phyloP scores from a whole-genome alignment of 352 stramenopile genomes.

The Albugo candida region DNA sequence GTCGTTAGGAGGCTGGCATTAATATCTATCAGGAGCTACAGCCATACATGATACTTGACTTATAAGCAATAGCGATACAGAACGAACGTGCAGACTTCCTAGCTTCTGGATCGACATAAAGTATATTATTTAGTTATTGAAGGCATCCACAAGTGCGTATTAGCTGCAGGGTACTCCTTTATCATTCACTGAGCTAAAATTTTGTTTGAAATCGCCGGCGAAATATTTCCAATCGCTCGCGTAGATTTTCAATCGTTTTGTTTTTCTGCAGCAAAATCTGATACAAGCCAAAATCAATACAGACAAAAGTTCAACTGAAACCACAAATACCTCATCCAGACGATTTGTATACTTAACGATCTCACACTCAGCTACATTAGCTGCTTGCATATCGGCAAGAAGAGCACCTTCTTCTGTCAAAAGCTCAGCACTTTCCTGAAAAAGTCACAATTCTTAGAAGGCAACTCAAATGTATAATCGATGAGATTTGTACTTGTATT shows the following conservation, averaged over 20 bases:
- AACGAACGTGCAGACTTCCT: too few relatives aligned
- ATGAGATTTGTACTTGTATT: conserved; percentile 54
- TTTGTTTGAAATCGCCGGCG: conserved; percentile 63
- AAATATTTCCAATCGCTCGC: conserved; percentile 70
- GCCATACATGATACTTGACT: too few relatives aligned
- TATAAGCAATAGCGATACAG: too few relatives aligned
- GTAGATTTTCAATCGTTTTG: conserved; percentile 65
- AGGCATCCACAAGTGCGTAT: too few relatives aligned
- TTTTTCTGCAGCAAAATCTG: conserved; percentile 88
- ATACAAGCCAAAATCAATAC: background rate
- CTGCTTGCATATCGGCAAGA: conserved; percentile 62
- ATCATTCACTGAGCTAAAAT: background rate
- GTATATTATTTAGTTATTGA: too few relatives aligned
- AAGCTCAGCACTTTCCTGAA: conserved; percentile 90
- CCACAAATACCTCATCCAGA: conserved; percentile 53
- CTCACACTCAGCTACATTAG: conserved; percentile 82
- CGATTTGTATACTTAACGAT: conserved; percentile 87
- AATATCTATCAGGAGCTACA: too few relatives aligned
- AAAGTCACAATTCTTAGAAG: background rate
- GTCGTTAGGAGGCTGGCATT: too few relatives aligned
- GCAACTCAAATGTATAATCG: background rate
- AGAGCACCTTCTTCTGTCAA: conserved; percentile 90
- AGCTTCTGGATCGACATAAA: too few relatives aligned
- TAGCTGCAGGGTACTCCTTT: too few relatives aligned
- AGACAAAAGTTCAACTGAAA: background rate